Evolutionary conservation across 148 eudicot species (phyloP).

Genomic region (Camellia japonica): DNA sequence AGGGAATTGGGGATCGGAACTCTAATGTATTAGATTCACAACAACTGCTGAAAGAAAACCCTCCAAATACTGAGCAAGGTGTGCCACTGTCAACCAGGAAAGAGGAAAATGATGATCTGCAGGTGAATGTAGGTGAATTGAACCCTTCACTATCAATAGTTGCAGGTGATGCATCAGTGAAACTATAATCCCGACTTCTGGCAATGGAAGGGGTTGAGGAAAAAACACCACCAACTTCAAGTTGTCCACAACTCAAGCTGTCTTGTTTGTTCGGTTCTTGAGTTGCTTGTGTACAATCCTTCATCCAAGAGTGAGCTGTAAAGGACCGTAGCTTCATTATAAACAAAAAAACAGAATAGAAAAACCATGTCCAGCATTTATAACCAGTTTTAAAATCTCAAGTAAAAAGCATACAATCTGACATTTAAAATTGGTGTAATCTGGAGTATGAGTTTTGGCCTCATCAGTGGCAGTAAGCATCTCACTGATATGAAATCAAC

Average conservation of each 20-base stretch:
- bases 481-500: background rate
- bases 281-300: slow-evolving; percentile 24
- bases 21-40: slow-evolving; percentile 29
- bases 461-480: background rate
- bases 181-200: slow-evolving; percentile 54
- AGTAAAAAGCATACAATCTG: background rate
- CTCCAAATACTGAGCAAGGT: slow-evolving; percentile 28
- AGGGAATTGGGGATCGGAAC: slow-evolving; percentile 50
- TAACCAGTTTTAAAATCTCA: background rate
- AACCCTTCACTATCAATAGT: slow-evolving; percentile 24
- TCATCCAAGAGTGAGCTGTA: slow-evolving; percentile 69
- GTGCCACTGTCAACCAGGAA: slow-evolving; percentile 42
- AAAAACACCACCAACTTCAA: slow-evolving; percentile 33
- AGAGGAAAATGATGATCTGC: slow-evolving; percentile 66
- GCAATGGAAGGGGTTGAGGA: slow-evolving; percentile 39
- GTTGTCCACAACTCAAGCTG: slow-evolving; percentile 8
- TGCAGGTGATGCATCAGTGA: slow-evolving; percentile 37
- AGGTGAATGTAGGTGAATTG: slow-evolving; percentile 49
- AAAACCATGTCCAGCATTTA: background rate
- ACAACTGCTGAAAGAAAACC: slow-evolving; percentile 45
- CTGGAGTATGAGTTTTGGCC: background rate
- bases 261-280: slow-evolving; percentile 25
- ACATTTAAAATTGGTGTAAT: background rate
- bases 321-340: background rate
- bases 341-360: background rate